phyloP scores from a whole-genome alignment of 345 rosid species.

The Populus ilicifolia region DNA sequence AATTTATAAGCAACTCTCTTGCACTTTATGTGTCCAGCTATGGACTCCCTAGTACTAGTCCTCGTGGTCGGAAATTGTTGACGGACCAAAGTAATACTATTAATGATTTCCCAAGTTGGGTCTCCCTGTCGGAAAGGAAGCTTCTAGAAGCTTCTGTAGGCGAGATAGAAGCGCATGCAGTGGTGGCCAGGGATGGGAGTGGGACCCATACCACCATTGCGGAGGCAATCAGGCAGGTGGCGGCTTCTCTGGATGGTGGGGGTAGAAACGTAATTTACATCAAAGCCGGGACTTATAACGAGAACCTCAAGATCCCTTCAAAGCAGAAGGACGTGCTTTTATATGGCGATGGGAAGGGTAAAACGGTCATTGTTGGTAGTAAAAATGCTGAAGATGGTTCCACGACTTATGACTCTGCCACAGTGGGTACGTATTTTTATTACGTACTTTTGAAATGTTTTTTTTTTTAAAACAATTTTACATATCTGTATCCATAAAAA shows the following conservation, averaged over 20 bases:
- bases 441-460: too few relatives aligned
- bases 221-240: conserved; percentile 31
- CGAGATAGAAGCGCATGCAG: conserved; percentile 39
- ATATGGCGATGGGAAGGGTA: conserved; percentile 58
- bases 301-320: conserved; percentile 40
- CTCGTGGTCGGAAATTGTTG: conserved; percentile 15
- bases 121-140: conserved; percentile 27
- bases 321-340: conserved; percentile 53
- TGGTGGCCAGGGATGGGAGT: conserved; percentile 54
- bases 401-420: conserved; percentile 46
- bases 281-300: conserved; percentile 52
- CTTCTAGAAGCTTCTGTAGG: conserved; percentile 44
- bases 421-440: conserved; percentile 35
- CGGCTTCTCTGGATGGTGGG: conserved; percentile 20
- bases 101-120: conserved; percentile 27
- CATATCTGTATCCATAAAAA: too few relatives aligned
- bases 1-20: conserved; percentile 29
- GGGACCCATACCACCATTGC: conserved; percentile 46
- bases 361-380: conserved; percentile 38
- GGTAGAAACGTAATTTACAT: conserved; percentile 46
- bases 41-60: not conserved
- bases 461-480: too few relatives aligned
- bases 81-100: not conserved
- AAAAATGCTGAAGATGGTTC: conserved; percentile 39
- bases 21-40: conserved; percentile 24